These are phyloP conservation scores for Dunaliella primolecta DNA, from an alignment of 139 green algal species.

Conservation along the genomic window DNA sequence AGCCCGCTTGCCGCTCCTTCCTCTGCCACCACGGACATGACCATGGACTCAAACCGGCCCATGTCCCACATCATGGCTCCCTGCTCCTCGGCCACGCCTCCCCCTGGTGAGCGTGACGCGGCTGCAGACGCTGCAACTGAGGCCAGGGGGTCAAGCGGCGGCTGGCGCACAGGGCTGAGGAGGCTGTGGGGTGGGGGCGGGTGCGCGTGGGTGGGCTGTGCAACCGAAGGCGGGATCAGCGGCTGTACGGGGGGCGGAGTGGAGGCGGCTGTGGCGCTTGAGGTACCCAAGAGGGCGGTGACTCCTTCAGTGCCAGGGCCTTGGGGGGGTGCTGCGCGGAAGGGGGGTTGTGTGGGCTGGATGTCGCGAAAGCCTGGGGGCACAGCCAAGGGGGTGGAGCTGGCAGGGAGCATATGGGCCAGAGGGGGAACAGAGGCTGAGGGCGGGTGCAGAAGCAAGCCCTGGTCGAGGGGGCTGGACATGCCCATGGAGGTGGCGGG, in stretches of 20 bases:
- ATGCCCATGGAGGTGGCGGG: neutral
- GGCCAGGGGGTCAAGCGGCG: no score
- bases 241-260: neutral
- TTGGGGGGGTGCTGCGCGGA: no score
- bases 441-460: neutral
- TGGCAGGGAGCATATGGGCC: no score
- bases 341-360: no score
- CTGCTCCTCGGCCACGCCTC: neutral
- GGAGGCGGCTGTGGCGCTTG: neutral
- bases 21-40: constrained; percentile 17
- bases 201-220: neutral
- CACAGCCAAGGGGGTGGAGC: no score
- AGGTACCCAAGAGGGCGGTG: neutral
- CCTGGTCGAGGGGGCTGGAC: neutral
- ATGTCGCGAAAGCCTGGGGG: no score
- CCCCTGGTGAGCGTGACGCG: neutral
- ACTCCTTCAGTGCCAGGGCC: no score
- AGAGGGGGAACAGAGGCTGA: neutral
- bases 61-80: neutral
- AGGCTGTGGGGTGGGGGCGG: neutral
- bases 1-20: neutral
- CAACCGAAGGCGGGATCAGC: neutral
- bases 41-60: constrained; percentile 17
- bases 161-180: no score
- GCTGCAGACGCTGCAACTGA: no score